Evolutionary conservation across 2,329 filamentous ascomycete species (phyloP).

Genomic region (Aspergillus aculeatinus): DNA sequence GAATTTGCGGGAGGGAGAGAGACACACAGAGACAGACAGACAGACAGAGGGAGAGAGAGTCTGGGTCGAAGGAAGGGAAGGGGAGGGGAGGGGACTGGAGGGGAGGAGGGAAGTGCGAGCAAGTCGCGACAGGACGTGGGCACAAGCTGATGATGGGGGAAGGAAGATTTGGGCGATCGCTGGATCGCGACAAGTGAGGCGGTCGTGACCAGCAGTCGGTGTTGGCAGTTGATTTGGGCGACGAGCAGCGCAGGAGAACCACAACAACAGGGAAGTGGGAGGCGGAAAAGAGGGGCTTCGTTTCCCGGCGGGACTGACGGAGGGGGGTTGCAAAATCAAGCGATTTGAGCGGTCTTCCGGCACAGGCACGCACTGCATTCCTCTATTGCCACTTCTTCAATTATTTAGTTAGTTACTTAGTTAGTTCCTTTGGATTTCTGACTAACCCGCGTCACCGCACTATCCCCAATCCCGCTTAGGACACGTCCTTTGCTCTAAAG

Average conservation of each 20-base stretch:
- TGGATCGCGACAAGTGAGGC: constrained; percentile 26
- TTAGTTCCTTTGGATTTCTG: constrained; percentile 9
- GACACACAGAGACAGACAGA: neutral
- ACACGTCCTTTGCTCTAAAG: constrained; percentile 12
- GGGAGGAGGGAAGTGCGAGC: constrained; percentile 17
- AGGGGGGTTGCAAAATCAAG: constrained; percentile 17
- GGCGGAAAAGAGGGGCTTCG: constrained; percentile 19
- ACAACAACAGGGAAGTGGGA: constrained; percentile 9
- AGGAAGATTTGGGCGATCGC: constrained; percentile 21
- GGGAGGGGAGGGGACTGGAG: constrained; percentile 16
- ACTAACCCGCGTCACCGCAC: constrained; percentile 18
- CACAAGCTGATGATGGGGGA: constrained; percentile 20
- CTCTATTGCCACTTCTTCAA: constrained; percentile 12
- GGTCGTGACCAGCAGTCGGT: constrained; percentile 21
- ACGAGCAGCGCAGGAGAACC: constrained; percentile 14
- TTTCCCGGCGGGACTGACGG: constrained; percentile 19
- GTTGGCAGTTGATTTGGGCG: constrained; percentile 17
- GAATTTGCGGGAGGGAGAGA: constrained; percentile 11
- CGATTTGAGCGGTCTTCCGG: constrained; percentile 8
- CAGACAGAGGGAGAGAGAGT: constrained; percentile 17
- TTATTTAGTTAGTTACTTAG: no score
- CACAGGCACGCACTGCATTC: constrained; percentile 18
- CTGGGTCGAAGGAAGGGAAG: constrained; percentile 21
- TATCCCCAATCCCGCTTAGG: constrained; percentile 16
- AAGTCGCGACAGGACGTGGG: constrained; percentile 23